These are phyloP conservation scores for Aspergillus sp. DNA, from an alignment of 2,329 filamentous ascomycete species.

Conservation along the genomic window DNA sequence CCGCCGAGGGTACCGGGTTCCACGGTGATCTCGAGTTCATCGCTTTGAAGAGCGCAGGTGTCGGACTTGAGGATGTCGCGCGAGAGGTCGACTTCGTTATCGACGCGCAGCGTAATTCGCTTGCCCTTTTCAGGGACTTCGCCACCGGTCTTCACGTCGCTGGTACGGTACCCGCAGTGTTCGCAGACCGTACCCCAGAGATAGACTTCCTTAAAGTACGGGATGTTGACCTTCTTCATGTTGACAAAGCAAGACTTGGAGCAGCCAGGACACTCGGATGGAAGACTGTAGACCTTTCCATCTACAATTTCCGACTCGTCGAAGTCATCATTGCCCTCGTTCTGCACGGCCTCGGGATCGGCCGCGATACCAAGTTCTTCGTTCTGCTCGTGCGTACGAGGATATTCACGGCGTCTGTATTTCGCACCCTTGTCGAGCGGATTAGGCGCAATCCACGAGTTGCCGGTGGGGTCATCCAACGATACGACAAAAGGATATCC, in stretches of 20 bases:
- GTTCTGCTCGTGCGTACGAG: constrained; percentile 78
- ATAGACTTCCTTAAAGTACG: constrained; percentile 94
- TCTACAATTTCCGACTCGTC: constrained; percentile 77
- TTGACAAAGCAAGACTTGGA: constrained; percentile 77
- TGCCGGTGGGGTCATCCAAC: constrained; percentile 85
- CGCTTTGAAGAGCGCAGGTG: constrained; percentile 76
- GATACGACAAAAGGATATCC: constrained; percentile 81
- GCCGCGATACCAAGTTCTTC: constrained; percentile 66
- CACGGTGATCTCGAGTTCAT: constrained; percentile 77
- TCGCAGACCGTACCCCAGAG: constrained; percentile 92
- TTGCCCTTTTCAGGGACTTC: constrained; percentile 80
- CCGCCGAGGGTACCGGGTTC: constrained; percentile 92
- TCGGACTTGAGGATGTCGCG: constrained; percentile 96
- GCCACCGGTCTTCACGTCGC: constrained; percentile 96
- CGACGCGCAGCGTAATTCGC: constrained; percentile 69
- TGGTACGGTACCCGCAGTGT: constrained; percentile 85
- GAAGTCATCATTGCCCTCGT: constrained; percentile 45
- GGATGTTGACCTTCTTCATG: constrained; percentile 98
- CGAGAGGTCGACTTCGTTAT: constrained; percentile 63
- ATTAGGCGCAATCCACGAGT: constrained; percentile 92
- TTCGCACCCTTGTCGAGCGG: constrained; percentile 69
- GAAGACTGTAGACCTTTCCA: constrained; percentile 88
- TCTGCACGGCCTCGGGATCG: constrained; percentile 24
- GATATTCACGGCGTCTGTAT: constrained; percentile 78
- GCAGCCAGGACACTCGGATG: constrained; percentile 85